Conservation (phyloP, 306 rosid genomes). For the Neltuma alba region DNA sequence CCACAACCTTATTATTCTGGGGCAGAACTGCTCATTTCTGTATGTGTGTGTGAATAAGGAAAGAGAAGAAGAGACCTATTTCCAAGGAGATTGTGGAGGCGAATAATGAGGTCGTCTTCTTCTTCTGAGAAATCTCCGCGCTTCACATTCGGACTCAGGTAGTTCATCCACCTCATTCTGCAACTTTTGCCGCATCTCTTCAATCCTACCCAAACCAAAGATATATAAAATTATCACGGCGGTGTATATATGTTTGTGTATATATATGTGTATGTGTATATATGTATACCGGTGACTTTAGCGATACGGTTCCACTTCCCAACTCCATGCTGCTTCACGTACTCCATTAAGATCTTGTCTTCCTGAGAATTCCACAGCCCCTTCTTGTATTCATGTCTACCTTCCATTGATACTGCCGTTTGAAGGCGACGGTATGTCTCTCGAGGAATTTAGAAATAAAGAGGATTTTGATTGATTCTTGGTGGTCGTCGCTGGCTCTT, state of each 20-base stretch:
- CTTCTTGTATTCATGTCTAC: constrained; percentile 44
- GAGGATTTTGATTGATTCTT: background rate
- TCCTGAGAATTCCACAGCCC: constrained; percentile 63
- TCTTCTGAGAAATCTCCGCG: constrained; percentile 59
- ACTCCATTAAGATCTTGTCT: constrained; percentile 51
- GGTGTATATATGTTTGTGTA: background rate
- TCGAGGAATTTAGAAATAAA: background rate
- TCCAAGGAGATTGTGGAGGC: constrained; percentile 70
- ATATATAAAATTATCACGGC: background rate
- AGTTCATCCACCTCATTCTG: constrained; percentile 68
- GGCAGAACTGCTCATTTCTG: too few relatives aligned
- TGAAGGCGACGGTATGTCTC: background rate
- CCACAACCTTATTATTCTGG: too few relatives aligned
- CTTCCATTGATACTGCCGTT: constrained; percentile 30
- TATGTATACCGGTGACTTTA: constrained; percentile 41
- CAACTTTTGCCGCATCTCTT: constrained; percentile 71
- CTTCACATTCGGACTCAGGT: constrained; percentile 61
- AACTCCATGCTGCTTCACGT: constrained; percentile 49
- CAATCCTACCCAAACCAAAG: constrained; percentile 42
- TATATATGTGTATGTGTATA: too few relatives aligned
- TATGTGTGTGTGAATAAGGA: background rate
- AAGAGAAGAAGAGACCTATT: constrained; percentile 42
- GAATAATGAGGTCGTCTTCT: constrained; percentile 65
- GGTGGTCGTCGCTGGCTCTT: background rate
- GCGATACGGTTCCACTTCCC: constrained; percentile 71